A percentile compares a stretch with the other conserved stretches of the same genome.
phyloP scores from a whole-genome alignment of 1,284 basidiomycete species.

The Puccinia triticina region DNA sequence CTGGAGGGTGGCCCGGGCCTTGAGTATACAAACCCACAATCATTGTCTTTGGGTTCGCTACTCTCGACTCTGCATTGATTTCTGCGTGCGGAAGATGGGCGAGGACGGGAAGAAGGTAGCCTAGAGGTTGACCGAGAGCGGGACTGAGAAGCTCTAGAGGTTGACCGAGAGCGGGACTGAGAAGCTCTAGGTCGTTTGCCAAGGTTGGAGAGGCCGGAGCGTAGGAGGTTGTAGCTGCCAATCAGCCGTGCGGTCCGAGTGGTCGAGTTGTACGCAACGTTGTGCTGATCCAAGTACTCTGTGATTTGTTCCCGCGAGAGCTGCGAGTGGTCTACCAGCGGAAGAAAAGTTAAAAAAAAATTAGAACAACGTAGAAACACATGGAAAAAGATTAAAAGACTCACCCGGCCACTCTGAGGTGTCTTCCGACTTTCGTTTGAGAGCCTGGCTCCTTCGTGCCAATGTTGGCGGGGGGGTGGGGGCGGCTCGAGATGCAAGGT shows the following conservation, averaged over 20 bases:
- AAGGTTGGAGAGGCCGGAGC: background rate
- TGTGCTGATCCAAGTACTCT: conserved; percentile 4
- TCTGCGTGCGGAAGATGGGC: background rate
- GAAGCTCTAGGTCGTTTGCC: background rate
- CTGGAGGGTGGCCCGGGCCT: background rate
- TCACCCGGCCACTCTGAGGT: conserved; percentile 17
- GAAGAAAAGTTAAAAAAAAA: background rate
- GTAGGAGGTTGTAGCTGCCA: conserved; percentile 15
- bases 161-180: background rate
- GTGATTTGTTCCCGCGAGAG: background rate
- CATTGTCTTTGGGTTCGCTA: background rate
- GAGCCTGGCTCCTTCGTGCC: background rate
- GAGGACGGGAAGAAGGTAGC: background rate
- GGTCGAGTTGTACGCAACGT: background rate
- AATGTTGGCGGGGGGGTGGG: background rate
- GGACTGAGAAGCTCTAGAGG: background rate
- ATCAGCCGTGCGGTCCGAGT: conserved; percentile 1
- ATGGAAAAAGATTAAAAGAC: background rate
- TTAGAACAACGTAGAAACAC: background rate
- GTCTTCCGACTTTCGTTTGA: conserved; percentile 8
- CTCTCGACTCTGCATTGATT: background rate
- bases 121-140: background rate
- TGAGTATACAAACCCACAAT: conserved; percentile 10
- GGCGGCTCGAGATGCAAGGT: background rate
- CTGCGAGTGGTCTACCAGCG: background rate